phyloP scores from a whole-genome alignment of 2,329 filamentous ascomycete species.

The Diaporthe aspalathi region DNA sequence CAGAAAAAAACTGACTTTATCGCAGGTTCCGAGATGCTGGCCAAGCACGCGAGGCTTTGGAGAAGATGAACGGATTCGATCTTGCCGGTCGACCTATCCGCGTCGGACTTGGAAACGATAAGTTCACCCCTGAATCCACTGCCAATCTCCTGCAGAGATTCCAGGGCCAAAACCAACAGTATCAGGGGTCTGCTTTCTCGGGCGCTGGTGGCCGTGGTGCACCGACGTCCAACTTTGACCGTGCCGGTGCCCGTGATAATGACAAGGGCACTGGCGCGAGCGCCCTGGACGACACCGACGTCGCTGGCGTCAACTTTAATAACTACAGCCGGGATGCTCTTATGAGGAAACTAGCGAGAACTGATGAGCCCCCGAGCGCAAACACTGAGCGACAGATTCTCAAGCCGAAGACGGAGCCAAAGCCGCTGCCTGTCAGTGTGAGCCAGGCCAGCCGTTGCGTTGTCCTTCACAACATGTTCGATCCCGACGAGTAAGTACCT shows the following conservation, averaged over 20 bases:
- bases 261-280: conserved; percentile 93
- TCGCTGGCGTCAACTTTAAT: conserved; percentile 98
- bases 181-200: conserved; percentile 91
- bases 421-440: conserved; percentile 84
- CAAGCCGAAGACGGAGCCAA: conserved; percentile 81
- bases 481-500: conserved; percentile 83
- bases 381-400: conserved; percentile 77
- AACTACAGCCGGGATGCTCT: conserved; percentile 98
- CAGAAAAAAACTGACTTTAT: conserved; percentile 49
- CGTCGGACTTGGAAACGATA: conserved; percentile 99
- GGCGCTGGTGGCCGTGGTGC: conserved; percentile 88
- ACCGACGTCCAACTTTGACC: conserved; percentile 89
- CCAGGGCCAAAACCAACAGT: conserved; percentile 81
- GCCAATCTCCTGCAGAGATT: conserved; percentile 93
- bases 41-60: conserved; percentile 91
- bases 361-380: conserved; percentile 80
- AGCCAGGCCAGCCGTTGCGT: conserved; percentile 95
- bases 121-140: conserved; percentile 98
- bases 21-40: conserved; percentile 86
- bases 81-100: conserved; percentile 96
- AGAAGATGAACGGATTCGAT: conserved; percentile 99
- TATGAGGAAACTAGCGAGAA: conserved; percentile 98
- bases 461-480: conserved; percentile 94
- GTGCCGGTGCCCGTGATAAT: conserved; percentile 86
- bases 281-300: conserved; percentile 96